Conservation (phyloP, 2,329 filamentous ascomycete genomes). For the Grosmannia penicillata region DNA sequence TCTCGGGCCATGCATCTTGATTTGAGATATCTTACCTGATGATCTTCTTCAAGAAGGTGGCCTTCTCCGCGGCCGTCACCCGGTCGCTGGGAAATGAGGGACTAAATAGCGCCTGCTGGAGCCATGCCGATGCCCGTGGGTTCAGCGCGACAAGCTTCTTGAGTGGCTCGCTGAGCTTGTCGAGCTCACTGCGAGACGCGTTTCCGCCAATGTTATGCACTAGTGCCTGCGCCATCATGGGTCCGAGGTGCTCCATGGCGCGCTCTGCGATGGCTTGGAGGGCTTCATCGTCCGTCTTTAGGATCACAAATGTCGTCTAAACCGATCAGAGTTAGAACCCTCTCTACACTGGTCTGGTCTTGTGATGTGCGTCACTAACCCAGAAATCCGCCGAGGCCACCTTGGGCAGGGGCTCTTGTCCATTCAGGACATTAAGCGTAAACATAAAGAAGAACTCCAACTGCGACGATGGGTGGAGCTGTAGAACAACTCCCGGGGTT, state of each 20-base stretch:
- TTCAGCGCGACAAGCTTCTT: constrained; percentile 50
- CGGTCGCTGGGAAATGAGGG: constrained; percentile 44
- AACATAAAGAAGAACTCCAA: constrained; percentile 59
- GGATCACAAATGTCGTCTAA: constrained; percentile 37
- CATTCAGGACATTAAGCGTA: constrained; percentile 52
- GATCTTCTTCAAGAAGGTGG: constrained; percentile 50
- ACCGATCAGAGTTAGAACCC: background rate
- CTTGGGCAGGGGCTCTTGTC: constrained; percentile 62
- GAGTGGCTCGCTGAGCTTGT: constrained; percentile 54
- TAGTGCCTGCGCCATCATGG: constrained; percentile 42
- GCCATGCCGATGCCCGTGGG: constrained; percentile 42
- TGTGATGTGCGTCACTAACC: constrained; percentile 28
- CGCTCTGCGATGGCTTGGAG: constrained; percentile 28
- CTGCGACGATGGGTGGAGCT: constrained; percentile 36
- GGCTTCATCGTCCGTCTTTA: constrained; percentile 26
- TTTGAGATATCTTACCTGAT: constrained; percentile 29
- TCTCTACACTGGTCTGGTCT: too few relatives aligned
- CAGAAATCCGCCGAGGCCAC: constrained; percentile 61
- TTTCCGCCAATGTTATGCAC: constrained; percentile 53
- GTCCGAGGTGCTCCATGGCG: constrained; percentile 45
- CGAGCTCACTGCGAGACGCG: constrained; percentile 56
- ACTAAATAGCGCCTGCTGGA: constrained; percentile 42
- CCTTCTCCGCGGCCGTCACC: constrained; percentile 43
- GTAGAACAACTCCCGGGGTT: constrained; percentile 46
- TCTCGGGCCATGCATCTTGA: background rate